Base-by-base conservation (phyloP, 176 grass and related monocot species). In the Puya raimondii region DNA sequence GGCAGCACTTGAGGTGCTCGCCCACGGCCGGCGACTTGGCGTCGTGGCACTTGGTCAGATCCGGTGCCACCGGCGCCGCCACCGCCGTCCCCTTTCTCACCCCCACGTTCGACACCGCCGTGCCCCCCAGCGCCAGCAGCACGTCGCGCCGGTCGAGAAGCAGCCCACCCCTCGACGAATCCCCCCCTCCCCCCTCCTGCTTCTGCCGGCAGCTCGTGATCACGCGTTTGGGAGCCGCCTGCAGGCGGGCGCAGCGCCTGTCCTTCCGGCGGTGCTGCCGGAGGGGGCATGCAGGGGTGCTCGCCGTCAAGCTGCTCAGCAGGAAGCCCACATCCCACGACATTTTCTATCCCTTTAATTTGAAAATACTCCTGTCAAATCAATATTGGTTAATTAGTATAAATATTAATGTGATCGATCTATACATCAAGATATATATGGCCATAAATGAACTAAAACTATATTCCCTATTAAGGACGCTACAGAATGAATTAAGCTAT, bases 1-100 rank as follows among this genome's bases (percentile, higher is more conserved):
- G 75, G 69, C 81, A 83, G 64, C 81, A 83, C n/a, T 66, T 33
- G n/a, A n/a, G n/a, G n/a, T n/a, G n/a, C n/a, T n/a, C 1, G 10
- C 2, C 1, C 20, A 70, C 52, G 3, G 1, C 17, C 0, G 52
- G 1, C 2, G 12, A 14, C 2, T 6, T 15, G 48, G 81, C 51
- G 11, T 12, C 0, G 21, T 69, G 51, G 64, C 81, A 83, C 76
- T 51, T 73, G 21, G 47, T 9, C 15, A 83, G 75, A n/a, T 83
- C 81, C 29, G 75, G 81, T 1, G 75, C 21, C 0, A 83, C 15
- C 23, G 81, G 81, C 7, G 10, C 6, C 4, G 75, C 74, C 63
- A 78, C 12, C 12, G 63, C 74, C 22, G 20, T 18, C 26, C 49
- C 54, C 14, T 50, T 48, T 48, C 21, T 47, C 25, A 68, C 21